Evolutionary conservation across 805 yeast species (phyloP).

Genomic region (Barnettozyma botsteinii): DNA sequence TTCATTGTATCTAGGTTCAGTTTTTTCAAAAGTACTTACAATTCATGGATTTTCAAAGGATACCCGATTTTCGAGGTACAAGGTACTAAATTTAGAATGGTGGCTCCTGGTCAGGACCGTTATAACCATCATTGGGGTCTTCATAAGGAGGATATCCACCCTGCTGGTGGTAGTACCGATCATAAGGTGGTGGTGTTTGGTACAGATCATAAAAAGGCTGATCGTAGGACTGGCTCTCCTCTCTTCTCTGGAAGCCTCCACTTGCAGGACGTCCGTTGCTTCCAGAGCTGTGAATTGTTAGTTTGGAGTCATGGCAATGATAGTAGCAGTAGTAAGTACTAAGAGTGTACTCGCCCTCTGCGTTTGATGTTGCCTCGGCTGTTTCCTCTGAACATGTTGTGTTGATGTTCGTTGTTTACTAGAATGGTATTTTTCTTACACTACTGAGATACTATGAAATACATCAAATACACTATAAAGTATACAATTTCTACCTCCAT

Average conservation of each 20-base stretch:
- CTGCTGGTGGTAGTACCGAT: not conserved
- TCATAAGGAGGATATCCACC: not conserved
- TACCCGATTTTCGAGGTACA: no score
- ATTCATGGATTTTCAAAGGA: no score
- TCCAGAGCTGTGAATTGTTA: not conserved
- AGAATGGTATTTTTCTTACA: no score
- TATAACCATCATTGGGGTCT: not conserved
- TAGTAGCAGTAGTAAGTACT: no score
- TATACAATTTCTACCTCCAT: slow-evolving; percentile 14
- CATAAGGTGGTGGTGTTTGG: not conserved
- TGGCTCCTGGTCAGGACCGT: not conserved
- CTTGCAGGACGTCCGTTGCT: not conserved
- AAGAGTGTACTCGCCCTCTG: not conserved
- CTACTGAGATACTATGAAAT: no score
- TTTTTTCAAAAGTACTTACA: no score
- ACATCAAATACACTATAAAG: no score
- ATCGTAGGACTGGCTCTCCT: not conserved
- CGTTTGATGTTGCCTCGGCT: not conserved
- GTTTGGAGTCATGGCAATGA: no score
- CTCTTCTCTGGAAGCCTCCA: not conserved
- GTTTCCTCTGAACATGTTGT: not conserved
- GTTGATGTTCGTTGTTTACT: no score
- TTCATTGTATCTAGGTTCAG: no score
- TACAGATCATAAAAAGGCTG: not conserved
- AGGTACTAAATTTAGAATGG: no score